Evolutionary conservation across 2,329 filamentous ascomycete species (phyloP).

Genomic region (Curvularia sp.): DNA sequence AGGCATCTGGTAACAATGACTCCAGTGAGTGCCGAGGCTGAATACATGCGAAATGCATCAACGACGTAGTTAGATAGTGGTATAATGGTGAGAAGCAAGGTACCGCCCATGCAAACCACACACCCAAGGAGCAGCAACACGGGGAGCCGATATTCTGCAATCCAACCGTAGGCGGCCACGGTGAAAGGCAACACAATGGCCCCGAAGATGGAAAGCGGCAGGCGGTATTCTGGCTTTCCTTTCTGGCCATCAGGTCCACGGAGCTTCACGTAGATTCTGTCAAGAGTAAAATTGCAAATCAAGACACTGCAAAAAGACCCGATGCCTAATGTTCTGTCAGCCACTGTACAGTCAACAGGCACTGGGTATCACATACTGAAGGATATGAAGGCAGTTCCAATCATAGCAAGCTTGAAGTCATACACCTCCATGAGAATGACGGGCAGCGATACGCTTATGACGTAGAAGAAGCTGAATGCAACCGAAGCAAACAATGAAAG

Average conservation of each 20-base stretch:
- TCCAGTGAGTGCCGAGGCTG: constrained; percentile 65
- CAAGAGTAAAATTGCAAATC: constrained; percentile 60
- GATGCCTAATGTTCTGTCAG: constrained; percentile 45
- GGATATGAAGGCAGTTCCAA: constrained; percentile 62
- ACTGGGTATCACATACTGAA: constrained; percentile 56
- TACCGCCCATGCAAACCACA: constrained; percentile 57
- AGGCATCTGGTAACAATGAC: constrained; percentile 64
- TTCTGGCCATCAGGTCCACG: constrained; percentile 51
- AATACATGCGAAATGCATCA: constrained; percentile 64
- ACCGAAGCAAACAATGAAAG: constrained; percentile 56
- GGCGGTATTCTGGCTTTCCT: constrained; percentile 62
- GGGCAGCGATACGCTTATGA: constrained; percentile 57
- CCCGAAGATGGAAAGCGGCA: constrained; percentile 61
- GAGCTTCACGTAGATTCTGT: constrained; percentile 62
- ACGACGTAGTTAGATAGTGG: constrained; percentile 65
- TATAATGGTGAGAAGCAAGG: constrained; percentile 57
- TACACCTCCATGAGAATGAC: constrained; percentile 54
- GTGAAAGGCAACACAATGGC: constrained; percentile 57
- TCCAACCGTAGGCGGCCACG: constrained; percentile 61
- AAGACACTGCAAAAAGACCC: constrained; percentile 59
- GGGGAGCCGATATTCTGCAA: constrained; percentile 54
- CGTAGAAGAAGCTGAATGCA: constrained; percentile 56
- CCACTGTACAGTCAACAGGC: background rate
- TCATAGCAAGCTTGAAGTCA: constrained; percentile 57
- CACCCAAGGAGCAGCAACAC: constrained; percentile 55